phyloP scores from a whole-genome alignment of 176 grass and related monocot species.

The Phoenix roebelenii region DNA sequence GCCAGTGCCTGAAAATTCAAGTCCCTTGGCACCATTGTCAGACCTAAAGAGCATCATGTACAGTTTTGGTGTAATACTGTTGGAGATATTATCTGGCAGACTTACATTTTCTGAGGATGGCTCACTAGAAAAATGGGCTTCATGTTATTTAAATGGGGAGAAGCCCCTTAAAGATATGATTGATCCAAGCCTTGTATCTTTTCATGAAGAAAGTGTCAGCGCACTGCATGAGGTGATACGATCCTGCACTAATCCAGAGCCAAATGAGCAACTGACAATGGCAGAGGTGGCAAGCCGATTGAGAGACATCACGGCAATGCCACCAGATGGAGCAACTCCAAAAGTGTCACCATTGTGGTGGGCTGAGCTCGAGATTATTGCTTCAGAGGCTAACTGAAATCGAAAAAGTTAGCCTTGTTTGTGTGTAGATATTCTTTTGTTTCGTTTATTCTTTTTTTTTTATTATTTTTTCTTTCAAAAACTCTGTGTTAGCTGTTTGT shows the following conservation, averaged over 20 bases:
- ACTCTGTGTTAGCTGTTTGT: no score
- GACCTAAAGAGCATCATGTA: constrained; percentile 34
- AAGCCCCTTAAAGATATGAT: constrained; percentile 41
- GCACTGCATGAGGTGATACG: constrained; percentile 44
- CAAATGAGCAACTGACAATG: constrained; percentile 49
- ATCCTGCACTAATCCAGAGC: constrained; percentile 39
- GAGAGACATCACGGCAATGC: constrained; percentile 51
- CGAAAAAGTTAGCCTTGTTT: no score
- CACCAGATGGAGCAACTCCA: constrained; percentile 58
- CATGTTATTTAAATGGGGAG: constrained; percentile 21
- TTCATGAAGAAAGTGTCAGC: constrained; percentile 13
- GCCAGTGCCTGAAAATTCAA: not conserved
- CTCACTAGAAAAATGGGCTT: constrained; percentile 32
- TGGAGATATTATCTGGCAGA: constrained; percentile 65
- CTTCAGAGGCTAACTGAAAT: constrained; percentile 25
- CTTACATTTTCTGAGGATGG: constrained; percentile 33
- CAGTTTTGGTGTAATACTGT: constrained; percentile 50
- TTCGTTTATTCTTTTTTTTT: no score
- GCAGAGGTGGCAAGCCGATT: constrained; percentile 36
- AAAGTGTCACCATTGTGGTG: constrained; percentile 88
- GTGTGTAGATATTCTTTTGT: no score
- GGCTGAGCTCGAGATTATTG: constrained; percentile 92
- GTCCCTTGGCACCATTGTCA: not conserved
- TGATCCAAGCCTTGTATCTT: constrained; percentile 31
- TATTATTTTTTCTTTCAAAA: no score